Percentiles rank a stretch among this genome's conserved stretches.
phyloP scores from a whole-genome alignment of 2,329 filamentous ascomycete species.

The Monosporascus ibericus region DNA sequence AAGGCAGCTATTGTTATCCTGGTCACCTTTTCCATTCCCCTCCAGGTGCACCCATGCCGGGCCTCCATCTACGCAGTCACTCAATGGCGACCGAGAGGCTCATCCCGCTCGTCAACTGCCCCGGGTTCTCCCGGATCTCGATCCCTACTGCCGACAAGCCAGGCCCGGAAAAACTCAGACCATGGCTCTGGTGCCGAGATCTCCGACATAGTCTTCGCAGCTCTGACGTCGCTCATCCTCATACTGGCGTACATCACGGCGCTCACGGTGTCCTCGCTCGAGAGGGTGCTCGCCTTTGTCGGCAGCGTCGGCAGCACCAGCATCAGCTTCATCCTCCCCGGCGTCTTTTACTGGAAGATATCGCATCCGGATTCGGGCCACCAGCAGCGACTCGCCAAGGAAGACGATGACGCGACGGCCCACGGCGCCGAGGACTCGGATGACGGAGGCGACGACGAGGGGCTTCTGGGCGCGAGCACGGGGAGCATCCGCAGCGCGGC shows the following conservation, averaged over 20 bases:
- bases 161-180: constrained; percentile 35
- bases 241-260: constrained; percentile 80
- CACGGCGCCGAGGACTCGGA: constrained; percentile 32
- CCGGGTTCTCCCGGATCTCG: constrained; percentile 35
- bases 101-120: constrained; percentile 30
- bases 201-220: constrained; percentile 80
- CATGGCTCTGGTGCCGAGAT: constrained; percentile 57
- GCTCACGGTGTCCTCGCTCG: constrained; percentile 83
- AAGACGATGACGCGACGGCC: constrained; percentile 78
- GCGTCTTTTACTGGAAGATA: constrained; percentile 98
- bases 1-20: constrained; percentile 93
- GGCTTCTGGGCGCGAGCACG: constrained; percentile 38
- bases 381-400: constrained; percentile 82
- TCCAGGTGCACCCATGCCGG: constrained; percentile 92
- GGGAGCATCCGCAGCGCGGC: constrained; percentile 37
- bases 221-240: constrained; percentile 82
- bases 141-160: constrained; percentile 34
- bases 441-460: constrained; percentile 24
- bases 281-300: constrained; percentile 90
- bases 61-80: constrained; percentile 93
- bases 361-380: constrained; percentile 80
- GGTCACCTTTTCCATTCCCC: constrained; percentile 91
- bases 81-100: constrained; percentile 70
- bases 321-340: constrained; percentile 94
- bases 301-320: constrained; percentile 90